Conservation (phyloP, 768 basidiomycete species). For the Sarcodon aspratus region DNA sequence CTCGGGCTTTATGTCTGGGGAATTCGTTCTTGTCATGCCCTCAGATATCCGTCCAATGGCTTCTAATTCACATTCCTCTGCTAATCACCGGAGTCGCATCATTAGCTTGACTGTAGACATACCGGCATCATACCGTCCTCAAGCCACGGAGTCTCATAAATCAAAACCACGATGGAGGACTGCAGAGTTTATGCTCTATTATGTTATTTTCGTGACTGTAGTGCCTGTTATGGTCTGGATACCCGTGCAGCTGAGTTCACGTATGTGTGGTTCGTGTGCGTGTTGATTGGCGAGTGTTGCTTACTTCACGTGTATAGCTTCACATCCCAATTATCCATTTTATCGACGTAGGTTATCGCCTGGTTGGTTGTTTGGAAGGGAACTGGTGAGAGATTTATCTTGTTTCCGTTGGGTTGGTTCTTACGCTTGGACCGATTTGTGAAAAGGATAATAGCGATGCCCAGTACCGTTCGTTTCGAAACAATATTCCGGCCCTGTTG, state of each 20-base stretch:
- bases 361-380: constrained; percentile 78
- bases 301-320: constrained; percentile 28
- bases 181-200: constrained; percentile 74
- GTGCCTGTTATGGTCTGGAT: constrained; percentile 71
- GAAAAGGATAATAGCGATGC: constrained; percentile 82
- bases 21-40: constrained; percentile 17
- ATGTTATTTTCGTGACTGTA: constrained; percentile 40
- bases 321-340: constrained; percentile 61
- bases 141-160: constrained; percentile 12
- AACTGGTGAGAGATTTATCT: constrained; percentile 45
- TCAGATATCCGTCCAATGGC: constrained; percentile 12
- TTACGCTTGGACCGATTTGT: background rate
- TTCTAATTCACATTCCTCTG: constrained; percentile 10
- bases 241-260: constrained; percentile 57
- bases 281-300: background rate
- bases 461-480: constrained; percentile 84
- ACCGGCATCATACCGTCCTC: constrained; percentile 28
- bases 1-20: constrained; percentile 9
- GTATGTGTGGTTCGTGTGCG: constrained; percentile 37
- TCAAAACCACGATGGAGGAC: constrained; percentile 63
- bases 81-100: constrained; percentile 19
- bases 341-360: constrained; percentile 46
- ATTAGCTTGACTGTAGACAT: constrained; percentile 44
- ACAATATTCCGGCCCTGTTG: constrained; percentile 59
- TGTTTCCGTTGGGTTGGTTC: background rate